Evolutionary conservation across 139 green algal genomes (phyloP).

Genomic region (Chlorella sorokiniana): DNA sequence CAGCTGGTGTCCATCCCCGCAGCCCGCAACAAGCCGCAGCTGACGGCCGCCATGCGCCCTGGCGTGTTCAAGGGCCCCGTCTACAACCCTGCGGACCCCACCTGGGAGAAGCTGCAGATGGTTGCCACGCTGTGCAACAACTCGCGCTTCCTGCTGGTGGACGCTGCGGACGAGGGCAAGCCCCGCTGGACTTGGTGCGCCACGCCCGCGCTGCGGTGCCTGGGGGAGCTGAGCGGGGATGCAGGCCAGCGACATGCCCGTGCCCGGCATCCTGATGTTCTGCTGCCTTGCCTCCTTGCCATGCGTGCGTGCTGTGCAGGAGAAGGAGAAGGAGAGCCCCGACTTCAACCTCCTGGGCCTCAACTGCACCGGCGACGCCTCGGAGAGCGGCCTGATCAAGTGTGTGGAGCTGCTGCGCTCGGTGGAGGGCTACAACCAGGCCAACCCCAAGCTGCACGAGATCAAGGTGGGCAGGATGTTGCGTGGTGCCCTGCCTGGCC

Average conservation of each 20-base stretch:
- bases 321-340: conserved; percentile 48
- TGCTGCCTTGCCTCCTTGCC: neutral
- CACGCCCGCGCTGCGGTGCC: too few relatives aligned
- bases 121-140: conserved; percentile 81
- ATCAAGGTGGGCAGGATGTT: conserved; percentile 57
- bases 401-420: conserved; percentile 68
- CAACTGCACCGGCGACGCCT: conserved; percentile 70
- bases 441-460: conserved; percentile 83
- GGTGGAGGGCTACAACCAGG: conserved; percentile 52
- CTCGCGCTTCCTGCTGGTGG: conserved; percentile 65
- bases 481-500: neutral
- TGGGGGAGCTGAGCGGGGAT: too few relatives aligned
- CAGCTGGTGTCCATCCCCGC: conserved; percentile 56
- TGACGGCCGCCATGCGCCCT: conserved; percentile 42
- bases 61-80: conserved; percentile 38
- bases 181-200: conserved; percentile 39
- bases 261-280: neutral
- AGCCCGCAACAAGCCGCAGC: conserved; percentile 65
- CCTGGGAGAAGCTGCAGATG: conserved; percentile 66
- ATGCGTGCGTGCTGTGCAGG: conserved; percentile 5
- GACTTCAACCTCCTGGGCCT: conserved; percentile 79
- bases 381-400: conserved; percentile 78
- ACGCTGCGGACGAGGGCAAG: conserved; percentile 47
- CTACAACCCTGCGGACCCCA: conserved; percentile 47
- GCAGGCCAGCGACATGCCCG: neutral